Evolutionary conservation across 257 asterid species (phyloP), one percentile per base, ranked within the genome.

Genomic region (Capsicum baccatum): DNA sequence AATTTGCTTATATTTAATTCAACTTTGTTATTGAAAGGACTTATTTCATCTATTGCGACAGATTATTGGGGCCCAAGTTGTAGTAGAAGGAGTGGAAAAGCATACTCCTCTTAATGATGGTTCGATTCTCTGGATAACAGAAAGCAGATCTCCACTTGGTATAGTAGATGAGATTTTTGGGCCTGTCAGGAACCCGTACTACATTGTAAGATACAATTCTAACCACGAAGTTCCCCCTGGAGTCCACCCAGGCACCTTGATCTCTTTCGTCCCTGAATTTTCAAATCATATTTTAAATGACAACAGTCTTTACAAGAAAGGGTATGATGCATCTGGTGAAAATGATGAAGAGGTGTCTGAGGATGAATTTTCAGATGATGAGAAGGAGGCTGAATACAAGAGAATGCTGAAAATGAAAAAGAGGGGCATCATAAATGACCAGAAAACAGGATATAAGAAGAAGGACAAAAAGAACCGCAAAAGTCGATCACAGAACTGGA

Each of bases 131-230:
- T 94, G 98, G 98, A 91, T 94, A 54, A 92, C 97, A 21, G 92
- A 94, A 79, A 92, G 87, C 63, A 87, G 97, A 88, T 86, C 89
- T 15, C 94, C 98, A 3, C 91, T 96, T 1, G 99, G 99, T 81
- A 84, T 92, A 56, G 90, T 96, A 8, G 99, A 96, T 83, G 99
- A 96, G 83, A 90, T 92, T 71, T 96, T 96, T 56, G 99, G 99
- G 83, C 99, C 98, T 0, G 99, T 96, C 60, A 96, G 92, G 92
- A 92, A 92, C 86, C 99, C 99, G 6, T 94, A 89, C 89, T 96
- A 96, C 84, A 87, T 96, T 39, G 96, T 96, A 33, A 90, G 99
- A 79, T 91, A 89, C 92, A 96, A 96, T 85, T 87, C 93, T 0
- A 97, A 94, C 86, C 67, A 81, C 52, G 99, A 96, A 87, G 91